Evolutionary conservation across 495 filamentous ascomycete genomes (phyloP).

Genomic region (Xanthoparmelia taractica): DNA sequence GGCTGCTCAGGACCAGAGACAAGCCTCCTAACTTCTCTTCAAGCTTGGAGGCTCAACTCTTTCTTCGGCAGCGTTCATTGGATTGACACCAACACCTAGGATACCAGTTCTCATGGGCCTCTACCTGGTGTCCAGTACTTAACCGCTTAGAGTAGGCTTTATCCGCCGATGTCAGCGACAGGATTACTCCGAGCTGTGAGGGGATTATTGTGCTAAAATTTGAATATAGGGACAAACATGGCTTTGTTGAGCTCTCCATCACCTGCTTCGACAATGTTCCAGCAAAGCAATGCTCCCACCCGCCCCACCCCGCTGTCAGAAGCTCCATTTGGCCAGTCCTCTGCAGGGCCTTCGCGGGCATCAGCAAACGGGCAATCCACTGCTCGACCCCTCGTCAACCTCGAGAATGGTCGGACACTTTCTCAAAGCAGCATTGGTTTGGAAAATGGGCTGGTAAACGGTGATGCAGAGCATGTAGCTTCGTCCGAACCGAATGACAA

Average conservation of each 20-base stretch:
- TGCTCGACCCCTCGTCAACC: neutral
- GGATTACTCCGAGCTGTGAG: neutral
- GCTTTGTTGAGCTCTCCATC: neutral
- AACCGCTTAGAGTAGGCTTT: neutral
- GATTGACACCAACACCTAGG: neutral
- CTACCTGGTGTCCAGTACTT: neutral
- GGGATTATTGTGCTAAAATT: neutral
- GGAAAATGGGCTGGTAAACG: neutral
- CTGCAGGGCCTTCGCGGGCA: neutral
- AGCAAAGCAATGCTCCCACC: neutral
- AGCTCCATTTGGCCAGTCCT: neutral
- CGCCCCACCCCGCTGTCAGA: neutral
- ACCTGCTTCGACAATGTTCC: constrained; percentile 3
- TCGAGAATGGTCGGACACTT: neutral
- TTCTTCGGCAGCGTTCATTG: neutral
- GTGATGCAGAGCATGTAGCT: neutral
- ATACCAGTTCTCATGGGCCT: neutral
- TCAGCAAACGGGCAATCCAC: neutral
- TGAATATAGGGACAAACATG: neutral
- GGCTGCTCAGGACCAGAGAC: neutral
- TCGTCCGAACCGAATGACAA: neutral
- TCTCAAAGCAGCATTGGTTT: neutral
- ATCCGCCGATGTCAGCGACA: neutral
- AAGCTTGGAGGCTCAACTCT: neutral
- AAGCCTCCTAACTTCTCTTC: neutral